phyloP scores from a whole-genome alignment of 345 rosid species.

The Salix suchowensis region DNA sequence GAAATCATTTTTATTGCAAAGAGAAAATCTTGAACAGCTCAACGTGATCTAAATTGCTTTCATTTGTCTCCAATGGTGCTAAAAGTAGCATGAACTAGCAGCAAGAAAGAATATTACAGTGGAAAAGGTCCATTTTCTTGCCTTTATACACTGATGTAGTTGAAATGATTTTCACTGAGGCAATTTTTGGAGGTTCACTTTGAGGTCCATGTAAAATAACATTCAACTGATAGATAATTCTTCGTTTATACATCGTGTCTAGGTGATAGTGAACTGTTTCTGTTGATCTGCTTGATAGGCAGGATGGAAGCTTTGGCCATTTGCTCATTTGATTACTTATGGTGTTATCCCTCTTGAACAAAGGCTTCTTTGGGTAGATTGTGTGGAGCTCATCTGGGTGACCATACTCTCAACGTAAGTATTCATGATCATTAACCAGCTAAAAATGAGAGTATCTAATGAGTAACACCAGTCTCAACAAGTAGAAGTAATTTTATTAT shows the following conservation, averaged over 20 bases:
- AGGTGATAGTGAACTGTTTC: not conserved
- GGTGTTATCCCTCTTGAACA: conserved; percentile 78
- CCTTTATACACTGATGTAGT: not conserved
- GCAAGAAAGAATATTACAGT: not conserved
- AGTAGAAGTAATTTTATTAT: not conserved
- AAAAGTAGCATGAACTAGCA: not conserved
- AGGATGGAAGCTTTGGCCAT: conserved; percentile 97
- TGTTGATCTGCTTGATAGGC: conserved; percentile 44
- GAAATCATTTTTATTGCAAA: not conserved
- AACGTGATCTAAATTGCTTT: no score
- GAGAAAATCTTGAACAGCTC: not conserved
- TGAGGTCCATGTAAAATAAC: not conserved
- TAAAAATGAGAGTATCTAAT: not conserved
- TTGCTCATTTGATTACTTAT: conserved; percentile 81
- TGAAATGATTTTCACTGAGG: not conserved
- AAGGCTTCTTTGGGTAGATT: conserved; percentile 96
- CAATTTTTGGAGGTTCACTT: not conserved
- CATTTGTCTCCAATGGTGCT: no score
- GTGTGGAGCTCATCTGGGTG: conserved; percentile 92
- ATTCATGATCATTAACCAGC: not conserved
- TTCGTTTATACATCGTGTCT: not conserved
- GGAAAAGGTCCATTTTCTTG: not conserved
- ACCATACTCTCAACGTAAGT: conserved; percentile 80
- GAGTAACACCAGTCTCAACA: not conserved
- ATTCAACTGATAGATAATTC: not conserved